phyloP scores from a whole-genome alignment of 148 eudicot species.

The Nyssa sinensis region DNA sequence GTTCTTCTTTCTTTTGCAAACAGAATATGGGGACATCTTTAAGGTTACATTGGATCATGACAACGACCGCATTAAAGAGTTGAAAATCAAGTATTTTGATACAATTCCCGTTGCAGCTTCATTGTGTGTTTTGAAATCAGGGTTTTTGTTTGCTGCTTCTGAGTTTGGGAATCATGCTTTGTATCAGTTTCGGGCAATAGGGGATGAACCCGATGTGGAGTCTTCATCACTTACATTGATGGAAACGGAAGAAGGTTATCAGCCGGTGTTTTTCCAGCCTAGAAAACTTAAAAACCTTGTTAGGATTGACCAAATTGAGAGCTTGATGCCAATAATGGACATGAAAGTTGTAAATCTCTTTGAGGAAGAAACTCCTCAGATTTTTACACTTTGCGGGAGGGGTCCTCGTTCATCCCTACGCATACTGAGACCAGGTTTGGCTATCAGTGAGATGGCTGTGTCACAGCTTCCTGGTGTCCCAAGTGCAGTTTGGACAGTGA shows the following conservation, averaged over 20 bases:
- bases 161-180: slow-evolving; percentile 97
- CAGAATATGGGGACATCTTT: slow-evolving; percentile 92
- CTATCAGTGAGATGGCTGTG: slow-evolving; percentile 94
- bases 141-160: slow-evolving; percentile 92
- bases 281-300: slow-evolving; percentile 83
- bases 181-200: slow-evolving; percentile 97
- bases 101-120: slow-evolving; percentile 88
- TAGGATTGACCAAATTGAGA: slow-evolving; percentile 90
- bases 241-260: slow-evolving; percentile 94
- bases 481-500: slow-evolving; percentile 98
- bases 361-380: slow-evolving; percentile 96
- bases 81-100: slow-evolving; percentile 90
- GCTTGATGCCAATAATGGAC: slow-evolving; percentile 98
- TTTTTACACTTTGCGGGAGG: slow-evolving; percentile 91
- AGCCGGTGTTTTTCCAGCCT: slow-evolving; percentile 87
- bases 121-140: slow-evolving; percentile 80
- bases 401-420: slow-evolving; percentile 92
- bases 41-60: slow-evolving; percentile 87
- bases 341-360: slow-evolving; percentile 86
- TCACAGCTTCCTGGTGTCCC: slow-evolving; percentile 96
- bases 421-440: slow-evolving; percentile 89
- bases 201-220: slow-evolving; percentile 94
- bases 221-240: slow-evolving; percentile 70
- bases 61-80: slow-evolving; percentile 69
- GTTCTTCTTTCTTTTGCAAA: slow-evolving; percentile 91